Base-by-base conservation (phyloP, 2,329 filamentous ascomycete genomes). In the Gremmenia infestans region DNA sequence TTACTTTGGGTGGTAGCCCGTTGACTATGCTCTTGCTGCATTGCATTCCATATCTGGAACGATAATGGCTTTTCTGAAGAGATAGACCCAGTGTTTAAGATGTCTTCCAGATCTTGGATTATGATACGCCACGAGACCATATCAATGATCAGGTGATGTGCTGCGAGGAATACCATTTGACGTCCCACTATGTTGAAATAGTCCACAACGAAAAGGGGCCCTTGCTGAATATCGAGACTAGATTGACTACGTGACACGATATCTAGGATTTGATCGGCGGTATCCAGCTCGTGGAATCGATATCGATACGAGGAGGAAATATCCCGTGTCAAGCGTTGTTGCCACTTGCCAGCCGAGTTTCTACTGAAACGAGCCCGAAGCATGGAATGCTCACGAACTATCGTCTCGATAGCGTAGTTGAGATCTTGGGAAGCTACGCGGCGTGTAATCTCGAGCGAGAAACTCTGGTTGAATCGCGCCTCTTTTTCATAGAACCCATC, bases 81-180 rank as follows among this genome's bases (percentile, higher is more conserved):
- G 5, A 52, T 35, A 35, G 17, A 19, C 25, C 48, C 50, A 23
- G 43, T 39, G 6, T 40, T 54, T 7, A 72, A 59, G 6, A 71
- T 53, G 5, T 68, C 67, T 52, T 72, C 70, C n/a, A 73, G 61
- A 51, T 73, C 71, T 53, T 71, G 64, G 4, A 72, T 58, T 9
- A 73, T 59, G 7, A 73, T 60, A 32, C 71, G 64, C 71, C 71
- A 73, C 5, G 69, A 69, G 11, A 73, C 71, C 28, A 73, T 55
- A 48, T 72, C 70, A 53, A 72, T 67, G 19, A 62, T 56, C n/a
- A 63, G 39, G 53, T 64, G 61, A 19, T 62, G 53, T 6, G 54
- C 56, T 2, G 52, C 39, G 5, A 58, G 22, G 22, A 58, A 45
- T 23, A 64, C 39, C 7, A 63, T 40, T 51, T 56, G 54, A 7